Base-by-base conservation (phyloP, 805 yeast genomes). In the Cyberlindnera amylophila region DNA sequence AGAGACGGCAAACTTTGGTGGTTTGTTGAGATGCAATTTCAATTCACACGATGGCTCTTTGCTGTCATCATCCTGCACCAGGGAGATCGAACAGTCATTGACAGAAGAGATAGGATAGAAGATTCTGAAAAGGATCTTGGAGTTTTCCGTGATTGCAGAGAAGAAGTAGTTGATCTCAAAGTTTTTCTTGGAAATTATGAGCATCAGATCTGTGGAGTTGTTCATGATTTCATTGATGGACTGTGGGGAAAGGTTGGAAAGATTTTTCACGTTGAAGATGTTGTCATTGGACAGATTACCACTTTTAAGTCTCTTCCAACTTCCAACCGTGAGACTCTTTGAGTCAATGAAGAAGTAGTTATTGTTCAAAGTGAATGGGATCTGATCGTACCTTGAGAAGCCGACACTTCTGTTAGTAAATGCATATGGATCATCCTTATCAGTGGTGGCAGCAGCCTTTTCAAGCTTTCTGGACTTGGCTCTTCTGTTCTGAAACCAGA, bases 401-500 rank as follows among this genome's bases (percentile, higher is more conserved):
- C 47, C 50, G n/a, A 46, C 15, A 17, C 36, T 40, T 18, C 39
- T 35, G 12, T 35, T 38, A 21, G 32, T 44, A 34, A 34, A 38
- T 4, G 48, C 10, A 38, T 45, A 46, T 16, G 29, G 42, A 23
- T 57, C 53, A 5, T 51, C 51, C 21, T 46, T 49, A 10, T 50
- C 55, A 12, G 48, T 41, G 6, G 53, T 41, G 6, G 47, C 55
- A 30, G 57, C 64, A 60, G 72, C 63, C 44, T 81, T 72, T 52
- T 80, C 85, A 54, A 75, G 62, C 62, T 84, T 84, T 55, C 89
- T 71, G 34, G 79, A 72, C 59, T 85, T 86, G 16, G 93, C 93
- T 49, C 97, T 67, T 53, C 90, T 69, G 59, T 88, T 88, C 62
- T 89, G 97, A 57, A 87, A 89, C 96, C 96, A 89, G 33, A 89